phyloP scores from a whole-genome alignment of 306 rosid genomes.

The Casuarina equisetifolia region DNA sequence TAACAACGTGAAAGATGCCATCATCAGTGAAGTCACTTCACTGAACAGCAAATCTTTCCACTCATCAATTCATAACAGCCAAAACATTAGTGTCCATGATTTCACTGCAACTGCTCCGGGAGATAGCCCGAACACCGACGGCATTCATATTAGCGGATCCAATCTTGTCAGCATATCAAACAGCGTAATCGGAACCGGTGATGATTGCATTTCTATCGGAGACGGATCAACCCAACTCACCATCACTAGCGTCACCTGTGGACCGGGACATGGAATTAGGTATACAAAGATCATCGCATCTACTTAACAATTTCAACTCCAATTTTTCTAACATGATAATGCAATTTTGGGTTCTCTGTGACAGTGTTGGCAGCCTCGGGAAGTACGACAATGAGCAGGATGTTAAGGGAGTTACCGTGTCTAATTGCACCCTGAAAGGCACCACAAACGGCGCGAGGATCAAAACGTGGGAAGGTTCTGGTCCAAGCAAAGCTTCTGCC shows the following conservation, averaged over 20 bases:
- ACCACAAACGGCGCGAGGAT: slow-evolving; percentile 15
- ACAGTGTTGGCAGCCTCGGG: slow-evolving; percentile 32
- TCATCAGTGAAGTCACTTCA: slow-evolving; percentile 45
- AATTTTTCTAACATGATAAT: no score
- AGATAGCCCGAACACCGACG: slow-evolving; percentile 78
- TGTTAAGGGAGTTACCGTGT: not conserved
- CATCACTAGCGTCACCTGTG: slow-evolving; percentile 47
- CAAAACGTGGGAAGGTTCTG: not conserved
- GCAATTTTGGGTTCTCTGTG: no score
- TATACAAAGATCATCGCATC: not conserved
- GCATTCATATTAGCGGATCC: slow-evolving; percentile 53
- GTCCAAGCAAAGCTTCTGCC: not conserved
- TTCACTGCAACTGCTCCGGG: slow-evolving; percentile 49
- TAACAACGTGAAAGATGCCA: slow-evolving; percentile 28
- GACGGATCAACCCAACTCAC: slow-evolving; percentile 28
- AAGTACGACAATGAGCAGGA: not conserved
- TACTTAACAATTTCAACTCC: no score
- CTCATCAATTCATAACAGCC: not conserved
- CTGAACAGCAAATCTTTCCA: slow-evolving; percentile 63
- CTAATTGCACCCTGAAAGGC: not conserved
- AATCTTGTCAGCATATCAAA: slow-evolving; percentile 23
- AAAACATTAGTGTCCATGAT: slow-evolving; percentile 30
- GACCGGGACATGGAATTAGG: slow-evolving; percentile 83
- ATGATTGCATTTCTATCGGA: slow-evolving; percentile 71
- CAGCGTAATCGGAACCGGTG: slow-evolving; percentile 62